Evolutionary conservation across 331 rosid genomes (phyloP).

Genomic region (Malus hybrid): DNA sequence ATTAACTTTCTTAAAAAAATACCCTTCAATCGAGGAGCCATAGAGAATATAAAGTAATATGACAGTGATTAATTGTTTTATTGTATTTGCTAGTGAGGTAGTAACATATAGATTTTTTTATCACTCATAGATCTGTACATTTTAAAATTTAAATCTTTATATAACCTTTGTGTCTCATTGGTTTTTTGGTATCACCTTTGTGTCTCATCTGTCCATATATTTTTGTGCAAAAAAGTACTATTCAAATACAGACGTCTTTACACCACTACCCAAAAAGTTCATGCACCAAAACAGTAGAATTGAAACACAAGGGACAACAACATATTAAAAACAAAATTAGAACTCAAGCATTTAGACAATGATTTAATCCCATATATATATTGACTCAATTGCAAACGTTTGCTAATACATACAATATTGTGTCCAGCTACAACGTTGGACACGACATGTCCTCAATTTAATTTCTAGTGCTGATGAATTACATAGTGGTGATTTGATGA

Average conservation of each 20-base stretch:
- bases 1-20: background rate
- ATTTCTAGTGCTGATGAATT: too few relatives aligned
- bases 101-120: background rate
- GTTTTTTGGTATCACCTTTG: background rate
- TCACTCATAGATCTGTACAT: background rate
- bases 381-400: background rate
- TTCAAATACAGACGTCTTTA: background rate
- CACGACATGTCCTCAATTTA: too few relatives aligned
- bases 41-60: background rate
- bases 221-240: conserved; percentile 2
- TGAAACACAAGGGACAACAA: background rate
- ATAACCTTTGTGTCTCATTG: background rate
- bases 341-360: background rate
- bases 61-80: background rate
- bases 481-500: too few relatives aligned
- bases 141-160: background rate
- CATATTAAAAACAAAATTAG: background rate
- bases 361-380: too few relatives aligned
- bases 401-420: background rate
- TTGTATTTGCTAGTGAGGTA: background rate
- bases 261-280: background rate
- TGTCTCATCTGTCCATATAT: background rate
- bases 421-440: background rate
- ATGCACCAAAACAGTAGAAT: background rate
- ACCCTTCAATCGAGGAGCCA: background rate